Conservation (phyloP, 2,329 filamentous ascomycete genomes). For the Bretziella fagacearum region DNA sequence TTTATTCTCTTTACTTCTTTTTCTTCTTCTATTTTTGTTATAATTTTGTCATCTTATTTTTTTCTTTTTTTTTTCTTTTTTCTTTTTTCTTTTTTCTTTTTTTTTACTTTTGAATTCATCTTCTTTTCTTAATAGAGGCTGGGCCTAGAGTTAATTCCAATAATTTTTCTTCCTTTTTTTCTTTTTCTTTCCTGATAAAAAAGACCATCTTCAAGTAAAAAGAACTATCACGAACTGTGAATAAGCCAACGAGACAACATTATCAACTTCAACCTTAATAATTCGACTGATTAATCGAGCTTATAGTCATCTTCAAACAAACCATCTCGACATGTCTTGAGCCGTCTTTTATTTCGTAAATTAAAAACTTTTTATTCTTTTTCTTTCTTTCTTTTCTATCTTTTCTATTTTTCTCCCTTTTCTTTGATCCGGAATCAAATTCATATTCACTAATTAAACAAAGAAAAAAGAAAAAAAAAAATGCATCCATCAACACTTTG, state of each 20-base stretch:
- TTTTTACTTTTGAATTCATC: slow-evolving; percentile 5
- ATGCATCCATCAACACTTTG: slow-evolving; percentile 23
- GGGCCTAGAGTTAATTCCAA: no score
- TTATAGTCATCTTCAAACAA: no score
- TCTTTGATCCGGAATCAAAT: background rate
- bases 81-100: background rate
- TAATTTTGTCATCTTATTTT: background rate
- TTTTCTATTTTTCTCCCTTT: background rate
- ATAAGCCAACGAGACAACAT: no score
- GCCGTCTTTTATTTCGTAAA: background rate
- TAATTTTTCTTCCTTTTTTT: no score
- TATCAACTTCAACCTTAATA: no score
- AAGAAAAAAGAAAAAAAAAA: slow-evolving; percentile 2
- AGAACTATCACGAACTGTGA: no score
- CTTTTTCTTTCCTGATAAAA: no score
- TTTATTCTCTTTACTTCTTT: slow-evolving; percentile 8
- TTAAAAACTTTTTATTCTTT: slow-evolving; percentile 3
- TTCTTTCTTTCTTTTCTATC: slow-evolving; percentile 2
- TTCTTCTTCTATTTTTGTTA: slow-evolving; percentile 1
- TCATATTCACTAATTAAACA: background rate
- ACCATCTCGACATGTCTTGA: background rate
- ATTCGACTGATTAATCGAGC: no score
- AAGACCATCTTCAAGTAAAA: no score
- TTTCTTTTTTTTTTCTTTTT: background rate
- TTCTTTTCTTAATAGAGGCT: background rate